phyloP scores from a whole-genome alignment of 176 grass and related monocot species.

The Bromus sterilis region DNA sequence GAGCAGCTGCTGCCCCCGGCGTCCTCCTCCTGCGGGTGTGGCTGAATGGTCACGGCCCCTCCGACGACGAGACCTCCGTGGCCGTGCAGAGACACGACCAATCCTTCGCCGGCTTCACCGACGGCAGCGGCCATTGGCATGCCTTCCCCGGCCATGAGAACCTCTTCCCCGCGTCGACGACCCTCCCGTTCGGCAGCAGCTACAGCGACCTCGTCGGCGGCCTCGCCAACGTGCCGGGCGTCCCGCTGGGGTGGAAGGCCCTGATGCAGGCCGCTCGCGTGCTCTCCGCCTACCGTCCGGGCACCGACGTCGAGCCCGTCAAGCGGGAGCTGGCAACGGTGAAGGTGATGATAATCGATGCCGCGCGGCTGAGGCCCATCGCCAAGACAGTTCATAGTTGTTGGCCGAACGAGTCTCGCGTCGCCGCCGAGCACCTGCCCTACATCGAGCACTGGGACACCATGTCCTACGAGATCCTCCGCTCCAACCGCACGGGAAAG shows the following conservation, averaged over 20 bases:
- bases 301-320: not conserved
- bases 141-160: not conserved
- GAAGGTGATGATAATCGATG: not conserved
- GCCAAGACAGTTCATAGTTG: not conserved
- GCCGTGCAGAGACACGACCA: not conserved
- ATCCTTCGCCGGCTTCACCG: not conserved
- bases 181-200: constrained; percentile 6
- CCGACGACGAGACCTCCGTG: not conserved
- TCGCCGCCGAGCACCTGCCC: not conserved
- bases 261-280: too few relatives aligned
- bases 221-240: not conserved
- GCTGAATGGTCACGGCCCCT: too few relatives aligned
- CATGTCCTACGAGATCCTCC: not conserved
- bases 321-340: not conserved
- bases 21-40: too few relatives aligned
- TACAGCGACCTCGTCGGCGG: constrained; percentile 12
- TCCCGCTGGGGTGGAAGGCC: too few relatives aligned
- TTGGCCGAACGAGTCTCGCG: not conserved
- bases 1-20: not conserved
- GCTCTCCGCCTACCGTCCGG: not conserved
- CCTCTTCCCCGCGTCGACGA: not conserved
- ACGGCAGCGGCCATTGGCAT: not conserved
- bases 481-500: not conserved
- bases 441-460: not conserved
- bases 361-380: not conserved